phyloP scores from a whole-genome alignment of 2,329 filamentous ascomycete species.

The Colletotrichum aenigma region DNA sequence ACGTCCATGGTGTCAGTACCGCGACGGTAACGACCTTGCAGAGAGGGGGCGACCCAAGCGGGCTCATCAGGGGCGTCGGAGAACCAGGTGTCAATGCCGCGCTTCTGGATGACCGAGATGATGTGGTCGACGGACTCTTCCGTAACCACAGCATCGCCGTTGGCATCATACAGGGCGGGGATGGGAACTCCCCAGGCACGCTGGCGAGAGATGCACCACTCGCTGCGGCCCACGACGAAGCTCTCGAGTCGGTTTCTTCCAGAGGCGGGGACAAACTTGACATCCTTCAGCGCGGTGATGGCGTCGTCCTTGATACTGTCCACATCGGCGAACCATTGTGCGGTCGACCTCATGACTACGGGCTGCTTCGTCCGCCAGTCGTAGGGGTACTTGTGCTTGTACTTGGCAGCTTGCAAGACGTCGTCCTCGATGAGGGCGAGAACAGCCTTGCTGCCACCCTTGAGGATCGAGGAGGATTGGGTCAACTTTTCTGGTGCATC shows the following conservation, averaged over 20 bases:
- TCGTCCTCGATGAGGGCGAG: constrained; percentile 69
- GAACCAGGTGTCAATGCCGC: constrained; percentile 95
- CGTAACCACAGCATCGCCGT: constrained; percentile 78
- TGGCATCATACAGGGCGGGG: constrained; percentile 80
- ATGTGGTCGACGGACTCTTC: constrained; percentile 83
- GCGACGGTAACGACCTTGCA: constrained; percentile 69
- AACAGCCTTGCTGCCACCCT: constrained; percentile 71
- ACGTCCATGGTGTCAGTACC: constrained; percentile 98
- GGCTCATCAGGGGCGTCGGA: constrained; percentile 77
- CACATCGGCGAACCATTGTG: constrained; percentile 98
- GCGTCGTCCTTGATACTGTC: constrained; percentile 79
- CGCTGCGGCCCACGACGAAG: constrained; percentile 85
- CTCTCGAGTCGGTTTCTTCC: constrained; percentile 79
- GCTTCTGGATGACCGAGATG: constrained; percentile 75
- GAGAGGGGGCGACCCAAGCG: constrained; percentile 74
- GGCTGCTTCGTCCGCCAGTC: constrained; percentile 97
- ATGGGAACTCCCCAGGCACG: constrained; percentile 97
- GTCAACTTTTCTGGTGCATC: constrained; percentile 68
- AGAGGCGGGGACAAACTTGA: constrained; percentile 78
- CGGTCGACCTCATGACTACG: constrained; percentile 88
- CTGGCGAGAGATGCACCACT: constrained; percentile 98
- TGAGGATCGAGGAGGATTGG: constrained; percentile 71
- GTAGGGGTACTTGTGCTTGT: constrained; percentile 94
- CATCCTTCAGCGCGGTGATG: constrained; percentile 69
- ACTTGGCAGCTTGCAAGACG: constrained; percentile 72